phyloP scores from a whole-genome alignment of 345 rosid genomes.

The Brassica juncea region DNA sequence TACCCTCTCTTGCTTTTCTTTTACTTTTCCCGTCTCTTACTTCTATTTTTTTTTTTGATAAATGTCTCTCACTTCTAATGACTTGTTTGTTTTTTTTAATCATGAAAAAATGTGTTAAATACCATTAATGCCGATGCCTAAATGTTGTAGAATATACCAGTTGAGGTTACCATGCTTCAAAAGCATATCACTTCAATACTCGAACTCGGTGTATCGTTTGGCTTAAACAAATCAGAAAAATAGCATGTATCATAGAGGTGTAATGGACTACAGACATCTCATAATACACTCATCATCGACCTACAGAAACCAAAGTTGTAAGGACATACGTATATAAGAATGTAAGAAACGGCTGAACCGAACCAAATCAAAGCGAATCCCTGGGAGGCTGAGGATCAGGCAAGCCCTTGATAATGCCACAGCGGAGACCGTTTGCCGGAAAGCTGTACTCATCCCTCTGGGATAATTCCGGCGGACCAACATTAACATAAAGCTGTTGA shows the following conservation, averaged over 20 bases:
- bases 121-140: too few relatives aligned
- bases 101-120: too few relatives aligned
- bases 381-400: conserved; percentile 62
- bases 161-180: neutral
- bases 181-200: neutral
- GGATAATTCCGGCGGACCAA: conserved; percentile 51
- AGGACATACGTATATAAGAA: neutral
- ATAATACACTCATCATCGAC: neutral
- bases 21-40: too few relatives aligned
- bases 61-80: too few relatives aligned
- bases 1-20: too few relatives aligned
- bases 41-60: too few relatives aligned
- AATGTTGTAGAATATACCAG: conserved; percentile 7
- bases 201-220: neutral
- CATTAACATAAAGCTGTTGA: conserved; percentile 62
- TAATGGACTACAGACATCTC: neutral
- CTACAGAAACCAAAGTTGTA: neutral
- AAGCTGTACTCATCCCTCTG: conserved; percentile 70
- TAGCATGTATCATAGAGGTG: neutral
- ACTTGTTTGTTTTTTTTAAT: too few relatives aligned
- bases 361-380: conserved; percentile 4
- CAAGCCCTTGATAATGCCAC: conserved; percentile 52
- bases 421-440: conserved; percentile 53
- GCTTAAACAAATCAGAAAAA: neutral
- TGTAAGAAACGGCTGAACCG: neutral